phyloP scores from a whole-genome alignment of 2,329 filamentous ascomycete species.

The Stachybotrys echinatus region DNA sequence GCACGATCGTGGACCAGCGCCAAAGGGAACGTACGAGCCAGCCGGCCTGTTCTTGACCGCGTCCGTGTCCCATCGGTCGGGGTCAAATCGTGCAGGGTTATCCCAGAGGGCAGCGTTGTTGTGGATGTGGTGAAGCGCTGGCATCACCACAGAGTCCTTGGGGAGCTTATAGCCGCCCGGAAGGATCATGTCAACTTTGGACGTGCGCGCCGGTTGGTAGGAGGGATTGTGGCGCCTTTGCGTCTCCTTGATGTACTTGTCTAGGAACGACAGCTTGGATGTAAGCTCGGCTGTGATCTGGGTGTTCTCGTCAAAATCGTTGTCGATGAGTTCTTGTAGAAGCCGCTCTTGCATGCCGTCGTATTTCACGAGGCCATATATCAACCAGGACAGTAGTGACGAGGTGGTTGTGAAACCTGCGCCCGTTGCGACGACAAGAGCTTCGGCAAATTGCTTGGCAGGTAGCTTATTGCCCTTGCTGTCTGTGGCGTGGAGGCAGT shows the following conservation, averaged over 20 bases:
- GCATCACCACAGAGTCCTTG: conserved; percentile 46
- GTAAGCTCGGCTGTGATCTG: conserved; percentile 41
- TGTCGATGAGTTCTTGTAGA: conserved; percentile 51
- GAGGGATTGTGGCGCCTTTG: conserved; percentile 56
- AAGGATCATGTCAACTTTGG: conserved; percentile 49
- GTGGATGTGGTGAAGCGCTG: conserved; percentile 45
- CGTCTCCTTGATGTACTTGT: conserved; percentile 56
- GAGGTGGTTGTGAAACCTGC: conserved; percentile 59
- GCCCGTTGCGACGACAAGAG: conserved; percentile 45
- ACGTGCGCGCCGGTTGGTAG: conserved; percentile 54
- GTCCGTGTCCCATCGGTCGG: conserved; percentile 56
- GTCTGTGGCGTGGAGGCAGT: conserved; percentile 34
- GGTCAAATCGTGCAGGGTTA: conserved; percentile 52
- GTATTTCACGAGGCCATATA: conserved; percentile 49
- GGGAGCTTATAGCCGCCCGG: conserved; percentile 55
- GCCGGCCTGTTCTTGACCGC: conserved; percentile 47
- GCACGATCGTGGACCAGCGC: conserved; percentile 50
- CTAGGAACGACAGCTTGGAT: conserved; percentile 45
- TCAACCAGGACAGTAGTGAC: conserved; percentile 52
- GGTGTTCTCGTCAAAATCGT: conserved; percentile 36
- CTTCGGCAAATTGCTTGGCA: conserved; percentile 18
- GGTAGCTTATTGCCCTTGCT: conserved; percentile 50
- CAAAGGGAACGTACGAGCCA: conserved; percentile 55
- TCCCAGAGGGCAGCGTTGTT: conserved; percentile 53
- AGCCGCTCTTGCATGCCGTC: conserved; percentile 50